A percentile compares a stretch with the other conserved stretches of the same genome.
Conservation (phyloP, 1,284 basidiomycete genomes). For the Ceratobasidium sp. region DNA sequence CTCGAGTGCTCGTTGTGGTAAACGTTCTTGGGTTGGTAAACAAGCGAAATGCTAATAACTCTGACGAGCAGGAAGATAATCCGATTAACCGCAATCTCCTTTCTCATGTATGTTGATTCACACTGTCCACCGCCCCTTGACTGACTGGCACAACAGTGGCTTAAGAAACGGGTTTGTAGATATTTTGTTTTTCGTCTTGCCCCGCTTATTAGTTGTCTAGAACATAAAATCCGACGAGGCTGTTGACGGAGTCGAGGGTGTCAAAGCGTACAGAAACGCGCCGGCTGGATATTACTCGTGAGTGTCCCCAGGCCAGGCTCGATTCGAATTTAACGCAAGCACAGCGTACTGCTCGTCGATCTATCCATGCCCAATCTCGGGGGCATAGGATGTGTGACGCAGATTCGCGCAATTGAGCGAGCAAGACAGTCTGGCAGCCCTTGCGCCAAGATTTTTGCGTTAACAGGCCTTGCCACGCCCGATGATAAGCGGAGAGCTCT, state of each 20-base stretch:
- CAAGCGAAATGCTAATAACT: constrained; percentile 63
- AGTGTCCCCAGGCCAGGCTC: constrained; percentile 50
- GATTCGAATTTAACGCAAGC: constrained; percentile 29
- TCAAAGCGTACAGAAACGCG: constrained; percentile 72
- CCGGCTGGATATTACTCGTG: constrained; percentile 72
- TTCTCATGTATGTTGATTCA: constrained; percentile 36
- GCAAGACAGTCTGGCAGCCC: constrained; percentile 52
- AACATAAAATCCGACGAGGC: constrained; percentile 81
- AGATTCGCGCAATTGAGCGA: constrained; percentile 82
- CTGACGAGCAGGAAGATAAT: constrained; percentile 85
- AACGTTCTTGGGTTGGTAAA: constrained; percentile 50
- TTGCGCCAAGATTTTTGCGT: constrained; percentile 74
- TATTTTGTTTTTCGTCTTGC: constrained; percentile 23
- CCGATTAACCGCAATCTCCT: constrained; percentile 65
- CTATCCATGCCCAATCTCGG: constrained; percentile 93
- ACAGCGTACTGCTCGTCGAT: constrained; percentile 83
- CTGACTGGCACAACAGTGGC: constrained; percentile 72
- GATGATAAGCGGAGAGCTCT: constrained; percentile 93
- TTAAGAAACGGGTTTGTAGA: constrained; percentile 68
- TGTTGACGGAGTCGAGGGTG: constrained; percentile 82
- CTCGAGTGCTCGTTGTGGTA: constrained; percentile 47
- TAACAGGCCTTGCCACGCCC: constrained; percentile 90
- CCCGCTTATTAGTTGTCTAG: constrained; percentile 52
- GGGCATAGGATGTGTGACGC: constrained; percentile 81
- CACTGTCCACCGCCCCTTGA: constrained; percentile 48